Evolutionary conservation across 2,329 filamentous ascomycete species (phyloP), one percentile per base, ranked within the genome.

Genomic region (Xenoacremonium recifei): DNA sequence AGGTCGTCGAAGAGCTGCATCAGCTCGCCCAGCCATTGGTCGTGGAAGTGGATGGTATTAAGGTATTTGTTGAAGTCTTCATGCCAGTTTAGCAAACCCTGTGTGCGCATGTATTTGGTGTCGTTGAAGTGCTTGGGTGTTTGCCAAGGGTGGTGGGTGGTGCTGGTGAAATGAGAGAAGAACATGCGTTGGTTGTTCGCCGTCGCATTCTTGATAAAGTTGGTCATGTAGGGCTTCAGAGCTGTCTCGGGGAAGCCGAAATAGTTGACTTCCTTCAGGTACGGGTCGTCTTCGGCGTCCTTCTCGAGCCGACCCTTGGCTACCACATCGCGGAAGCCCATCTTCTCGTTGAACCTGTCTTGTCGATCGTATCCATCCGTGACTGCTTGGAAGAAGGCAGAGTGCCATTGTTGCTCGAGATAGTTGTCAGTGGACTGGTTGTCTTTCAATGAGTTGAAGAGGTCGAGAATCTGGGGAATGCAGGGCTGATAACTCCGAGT

Each of bases 401-500:
- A 57, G 12, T 54, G 52, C 65, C 65, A 68, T 17, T 58, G 59
- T 45, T 54, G 50, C 4, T 57, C 48, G 4, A 51, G 52, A 33
- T 53, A 66, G 21, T 60, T 55, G 2, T 46, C 37, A 4, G 35
- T 38, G 6, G 51, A 50, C 2, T 42, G 31, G 5, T 54, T 44
- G 16, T 45, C 44, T 39, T 59, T 58, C 23, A 61, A 39, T 6
- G 49, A 32, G 47, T 67, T 68, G 21, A 68, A 49, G 18, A 60
- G 55, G 10, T 66, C 53, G 20, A 68, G 49, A 16, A 67, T 53
- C 37, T 68, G 71, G 1, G 71, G 64, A 33, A 74, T 44, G 19
- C 70, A 73, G 3, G 70, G 71, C 42, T 72, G 67, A 45, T 72
- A 72, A 35, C 69, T 59, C 37, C 70, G 61, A 20, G 67, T 58